Conservation (phyloP, 2,329 filamentous ascomycete species). For the Cercospora sp. region DNA sequence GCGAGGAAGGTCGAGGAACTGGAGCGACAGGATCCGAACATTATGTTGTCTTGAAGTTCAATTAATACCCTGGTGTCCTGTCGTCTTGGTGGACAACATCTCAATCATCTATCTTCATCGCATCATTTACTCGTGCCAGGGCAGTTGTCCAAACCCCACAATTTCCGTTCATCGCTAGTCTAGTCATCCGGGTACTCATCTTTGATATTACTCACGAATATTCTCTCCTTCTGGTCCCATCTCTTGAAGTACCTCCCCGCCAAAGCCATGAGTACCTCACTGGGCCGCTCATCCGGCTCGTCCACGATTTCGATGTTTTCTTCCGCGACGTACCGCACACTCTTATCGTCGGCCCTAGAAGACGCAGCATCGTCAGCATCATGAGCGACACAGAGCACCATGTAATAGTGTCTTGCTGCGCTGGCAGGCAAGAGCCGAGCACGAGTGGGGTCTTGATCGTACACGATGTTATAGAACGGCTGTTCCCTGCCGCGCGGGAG, state of each 20-base stretch:
- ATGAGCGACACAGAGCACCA: conserved; percentile 69
- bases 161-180: not conserved
- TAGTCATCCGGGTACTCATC: conserved; percentile 87
- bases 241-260: conserved; percentile 87
- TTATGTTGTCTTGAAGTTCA: not conserved
- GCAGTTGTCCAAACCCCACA: not conserved
- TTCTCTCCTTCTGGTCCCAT: conserved; percentile 66
- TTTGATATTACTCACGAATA: conserved; percentile 78
- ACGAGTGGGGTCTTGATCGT: conserved; percentile 46
- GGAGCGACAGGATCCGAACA: not conserved
- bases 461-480: conserved; percentile 86
- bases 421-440: conserved; percentile 7
- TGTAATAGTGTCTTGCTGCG: conserved; percentile 68
- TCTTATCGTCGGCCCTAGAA: conserved; percentile 64
- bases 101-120: not conserved
- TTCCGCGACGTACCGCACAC: conserved; percentile 73
- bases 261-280: conserved; percentile 62
- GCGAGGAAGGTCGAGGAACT: not conserved
- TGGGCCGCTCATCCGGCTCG: conserved; percentile 43
- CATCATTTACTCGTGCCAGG: not conserved
- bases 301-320: conserved; percentile 72
- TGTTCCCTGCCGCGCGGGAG: conserved; percentile 62
- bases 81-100: not conserved
- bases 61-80: not conserved
- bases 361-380: conserved; percentile 3